Evolutionary conservation across 805 yeast species (phyloP).

Genomic region (Kuraishia ogatae): DNA sequence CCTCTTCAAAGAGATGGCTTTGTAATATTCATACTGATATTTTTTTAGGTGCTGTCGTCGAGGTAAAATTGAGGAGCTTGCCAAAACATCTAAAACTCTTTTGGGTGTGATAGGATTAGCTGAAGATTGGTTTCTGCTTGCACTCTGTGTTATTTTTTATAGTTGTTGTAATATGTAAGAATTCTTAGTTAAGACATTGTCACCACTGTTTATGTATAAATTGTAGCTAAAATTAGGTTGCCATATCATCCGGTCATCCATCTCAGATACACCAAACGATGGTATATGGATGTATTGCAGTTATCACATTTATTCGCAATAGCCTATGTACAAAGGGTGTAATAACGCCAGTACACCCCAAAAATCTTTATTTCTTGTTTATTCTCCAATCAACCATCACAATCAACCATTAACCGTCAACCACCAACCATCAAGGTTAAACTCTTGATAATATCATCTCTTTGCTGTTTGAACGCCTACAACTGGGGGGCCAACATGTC

Average conservation of each 20-base stretch:
- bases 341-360: neutral
- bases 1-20: too few species aligned
- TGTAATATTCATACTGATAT: neutral
- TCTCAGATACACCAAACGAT: too few species aligned
- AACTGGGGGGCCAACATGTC: constrained; percentile 73
- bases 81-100: neutral
- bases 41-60: neutral
- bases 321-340: neutral
- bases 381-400: too few species aligned
- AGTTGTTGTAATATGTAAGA: neutral
- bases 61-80: neutral
- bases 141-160: neutral
- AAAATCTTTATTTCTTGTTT: too few species aligned
- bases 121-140: neutral
- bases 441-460: neutral
- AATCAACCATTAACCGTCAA: too few species aligned
- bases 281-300: neutral
- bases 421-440: neutral
- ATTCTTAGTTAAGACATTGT: neutral
- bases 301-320: neutral
- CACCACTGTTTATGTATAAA: too few species aligned
- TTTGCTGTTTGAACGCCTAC: constrained; percentile 6
- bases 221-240: too few species aligned
- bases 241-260: too few species aligned
- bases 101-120: neutral